phyloP scores from a whole-genome alignment of 2,329 filamentous ascomycete genomes.

The Drechslera avenae region DNA sequence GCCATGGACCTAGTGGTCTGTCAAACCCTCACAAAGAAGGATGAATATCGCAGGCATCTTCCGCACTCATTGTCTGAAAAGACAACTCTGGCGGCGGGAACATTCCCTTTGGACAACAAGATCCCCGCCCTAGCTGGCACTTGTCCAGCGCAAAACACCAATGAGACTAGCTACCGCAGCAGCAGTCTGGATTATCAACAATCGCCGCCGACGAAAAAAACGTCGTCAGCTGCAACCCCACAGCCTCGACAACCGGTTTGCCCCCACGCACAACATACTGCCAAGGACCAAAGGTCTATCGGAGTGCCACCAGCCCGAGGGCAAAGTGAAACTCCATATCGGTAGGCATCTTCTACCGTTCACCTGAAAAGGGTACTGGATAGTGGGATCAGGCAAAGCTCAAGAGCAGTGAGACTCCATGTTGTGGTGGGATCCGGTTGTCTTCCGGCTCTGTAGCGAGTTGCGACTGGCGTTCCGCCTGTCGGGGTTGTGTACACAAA shows the following conservation, averaged over 20 bases:
- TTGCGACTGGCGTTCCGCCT: not conserved
- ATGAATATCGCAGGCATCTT: slow-evolving; percentile 26
- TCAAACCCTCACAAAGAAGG: slow-evolving; percentile 18
- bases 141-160: slow-evolving; percentile 1
- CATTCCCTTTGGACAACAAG: slow-evolving; percentile 15
- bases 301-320: slow-evolving; percentile 11
- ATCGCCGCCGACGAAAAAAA: not conserved
- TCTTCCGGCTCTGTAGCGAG: not conserved
- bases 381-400: slow-evolving; percentile 3
- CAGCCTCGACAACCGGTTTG: slow-evolving; percentile 2
- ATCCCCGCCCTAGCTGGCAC: slow-evolving; percentile 1
- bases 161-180: not conserved
- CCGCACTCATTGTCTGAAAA: slow-evolving; percentile 23
- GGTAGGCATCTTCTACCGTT: slow-evolving; percentile 13
- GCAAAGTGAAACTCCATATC: slow-evolving; percentile 13
- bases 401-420: not conserved
- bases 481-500: slow-evolving; percentile 4
- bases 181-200: not conserved
- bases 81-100: slow-evolving; percentile 21
- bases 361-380: slow-evolving; percentile 13
- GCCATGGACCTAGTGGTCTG: slow-evolving; percentile 31
- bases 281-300: slow-evolving; percentile 18
- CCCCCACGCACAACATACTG: slow-evolving; percentile 7
- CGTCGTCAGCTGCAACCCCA: not conserved
- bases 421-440: not conserved